phyloP scores from a whole-genome alignment of 257 asterid species.

The Avicennia marina region DNA sequence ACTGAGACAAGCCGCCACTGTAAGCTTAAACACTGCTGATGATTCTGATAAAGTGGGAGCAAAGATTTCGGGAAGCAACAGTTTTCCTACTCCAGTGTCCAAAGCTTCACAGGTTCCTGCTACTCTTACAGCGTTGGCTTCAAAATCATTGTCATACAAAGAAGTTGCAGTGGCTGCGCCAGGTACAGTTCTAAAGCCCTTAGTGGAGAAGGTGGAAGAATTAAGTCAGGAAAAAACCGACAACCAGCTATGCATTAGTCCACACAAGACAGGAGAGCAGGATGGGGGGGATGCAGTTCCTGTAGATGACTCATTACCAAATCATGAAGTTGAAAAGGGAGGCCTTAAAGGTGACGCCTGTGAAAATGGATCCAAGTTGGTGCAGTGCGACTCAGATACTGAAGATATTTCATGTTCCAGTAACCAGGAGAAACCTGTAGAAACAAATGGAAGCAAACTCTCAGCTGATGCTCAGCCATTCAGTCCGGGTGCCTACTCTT shows the following conservation, averaged over 20 bases:
- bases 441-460: constrained; percentile 77
- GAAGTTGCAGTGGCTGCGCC: constrained; percentile 95
- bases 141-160: constrained; percentile 85
- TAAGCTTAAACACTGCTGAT: constrained; percentile 27
- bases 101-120: constrained; percentile 48
- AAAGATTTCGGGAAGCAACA: constrained; percentile 41
- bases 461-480: constrained; percentile 93
- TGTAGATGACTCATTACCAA: constrained; percentile 31
- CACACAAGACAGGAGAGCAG: constrained; percentile 45
- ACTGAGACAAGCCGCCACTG: constrained; percentile 38
- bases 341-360: constrained; percentile 39
- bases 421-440: constrained; percentile 50
- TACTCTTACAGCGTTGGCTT: constrained; percentile 63
- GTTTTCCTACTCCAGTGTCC: constrained; percentile 38
- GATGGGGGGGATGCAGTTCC: constrained; percentile 37
- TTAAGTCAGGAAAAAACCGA: constrained; percentile 57
- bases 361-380: constrained; percentile 40
- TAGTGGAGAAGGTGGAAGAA: constrained; percentile 77
- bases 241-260: constrained; percentile 46
- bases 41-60: constrained; percentile 37
- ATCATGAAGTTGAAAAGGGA: constrained; percentile 23
- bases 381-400: constrained; percentile 32
- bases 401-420: constrained; percentile 41
- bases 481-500: constrained; percentile 68
- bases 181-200: constrained; percentile 95